These are phyloP conservation scores for Ceratobasidium sp. DNA, from an alignment of 1,284 basidiomycete species.

Conservation along the genomic window DNA sequence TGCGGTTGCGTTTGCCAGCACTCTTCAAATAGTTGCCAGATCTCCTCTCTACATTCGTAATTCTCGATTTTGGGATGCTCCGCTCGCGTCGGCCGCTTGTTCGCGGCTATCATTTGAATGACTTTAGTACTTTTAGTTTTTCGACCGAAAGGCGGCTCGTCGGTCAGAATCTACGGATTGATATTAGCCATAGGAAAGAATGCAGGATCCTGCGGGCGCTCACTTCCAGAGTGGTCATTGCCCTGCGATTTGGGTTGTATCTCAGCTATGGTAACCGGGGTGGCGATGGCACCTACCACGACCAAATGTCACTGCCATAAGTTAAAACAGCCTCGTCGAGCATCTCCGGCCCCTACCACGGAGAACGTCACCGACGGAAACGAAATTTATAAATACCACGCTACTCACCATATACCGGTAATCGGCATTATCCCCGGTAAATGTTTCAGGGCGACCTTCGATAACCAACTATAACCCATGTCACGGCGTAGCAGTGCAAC, in stretches of 20 bases:
- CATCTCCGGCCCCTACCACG: slow-evolving; percentile 26
- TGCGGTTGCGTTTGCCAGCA: slow-evolving; percentile 20
- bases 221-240: slow-evolving; percentile 33
- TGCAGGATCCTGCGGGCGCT: too few relatives aligned
- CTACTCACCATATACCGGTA: slow-evolving; percentile 32
- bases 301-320: slow-evolving; percentile 26
- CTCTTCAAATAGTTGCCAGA: slow-evolving; percentile 22
- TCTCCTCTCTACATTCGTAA: slow-evolving; percentile 1
- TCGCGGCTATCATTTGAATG: not conserved
- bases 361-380: not conserved
- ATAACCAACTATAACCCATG: not conserved
- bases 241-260: not conserved
- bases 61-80: slow-evolving; percentile 28
- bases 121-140: slow-evolving; percentile 12
- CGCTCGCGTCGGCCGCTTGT: not conserved
- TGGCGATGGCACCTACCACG: not conserved
- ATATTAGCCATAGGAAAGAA: not conserved
- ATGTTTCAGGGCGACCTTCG: slow-evolving; percentile 10
- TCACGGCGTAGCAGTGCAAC: too few relatives aligned
- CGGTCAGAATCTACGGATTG: slow-evolving; percentile 15
- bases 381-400: not conserved
- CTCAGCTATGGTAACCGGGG: not conserved
- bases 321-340: slow-evolving; percentile 16
- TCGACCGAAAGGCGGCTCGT: slow-evolving; percentile 17
- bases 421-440: slow-evolving; percentile 30